Base-by-base conservation (phyloP, 495 filamentous ascomycete species). In the Lasiosphaeris hirsuta region DNA sequence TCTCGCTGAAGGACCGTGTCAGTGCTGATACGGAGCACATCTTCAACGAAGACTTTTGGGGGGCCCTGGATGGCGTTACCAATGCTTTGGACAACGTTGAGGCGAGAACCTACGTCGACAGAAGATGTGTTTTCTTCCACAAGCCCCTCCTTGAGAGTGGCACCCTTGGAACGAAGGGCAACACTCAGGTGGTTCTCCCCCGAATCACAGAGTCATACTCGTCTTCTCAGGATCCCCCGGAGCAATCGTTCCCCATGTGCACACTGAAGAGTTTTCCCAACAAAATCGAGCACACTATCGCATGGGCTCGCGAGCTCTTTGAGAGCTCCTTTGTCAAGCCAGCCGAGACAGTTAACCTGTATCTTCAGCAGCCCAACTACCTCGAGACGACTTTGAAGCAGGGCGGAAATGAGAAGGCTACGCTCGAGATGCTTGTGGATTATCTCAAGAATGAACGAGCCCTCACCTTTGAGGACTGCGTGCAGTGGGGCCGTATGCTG, bases 231-330 rank as follows among this genome's bases (percentile, higher is more conserved):
- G 95, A 99, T 75, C 95, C 95, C 1, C 95, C 95, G 1, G 95
- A 99, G 80, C 90, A 96, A 73, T 96, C 92, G 0, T 97, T 97
- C 84, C 95, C 95, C 2, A 96, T 96, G 90, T 99, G 95, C 71
- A 99, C 95, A 4, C 78, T 99, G 54, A 84, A 92, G 58, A 96
- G 92, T 78, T 99, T 99, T 81, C 95, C 95, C 54, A 99, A 99
- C 78, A 88, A 86, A 66, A 99, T 99, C 68, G 90, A 99, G 75
- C 95, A 99, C 68, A 99, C 95, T 5, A 99, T 99, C 70, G 95
- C 95, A 17, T 99, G 95, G 95, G 89, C 92, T 23, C 85, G 93
- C 44, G 94, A 97, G 66, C 77, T 96, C 17, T 99, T 99, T 78
- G 90, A 96, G 71, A 85, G 85, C 15, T 92, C 88, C 56, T 99